Conservation (phyloP, 2,329 filamentous ascomycete species). For the Myriosclerotinia curreyana region DNA sequence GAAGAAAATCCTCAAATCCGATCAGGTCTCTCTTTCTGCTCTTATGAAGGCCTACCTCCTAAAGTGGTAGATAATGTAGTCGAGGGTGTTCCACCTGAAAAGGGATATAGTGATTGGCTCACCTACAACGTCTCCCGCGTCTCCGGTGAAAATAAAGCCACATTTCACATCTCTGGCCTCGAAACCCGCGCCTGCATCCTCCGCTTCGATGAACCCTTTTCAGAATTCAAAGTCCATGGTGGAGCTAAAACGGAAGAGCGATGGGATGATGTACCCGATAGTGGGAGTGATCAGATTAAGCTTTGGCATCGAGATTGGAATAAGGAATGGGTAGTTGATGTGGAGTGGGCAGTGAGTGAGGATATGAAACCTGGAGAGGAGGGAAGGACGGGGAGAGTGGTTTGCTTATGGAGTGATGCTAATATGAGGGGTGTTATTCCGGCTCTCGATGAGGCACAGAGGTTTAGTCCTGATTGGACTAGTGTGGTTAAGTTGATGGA, state of each 20-base stretch:
- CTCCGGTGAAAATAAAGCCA: conserved; percentile 50
- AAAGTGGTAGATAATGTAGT: conserved; percentile 53
- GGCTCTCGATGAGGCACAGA: conserved; percentile 74
- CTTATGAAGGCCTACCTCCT: conserved; percentile 67
- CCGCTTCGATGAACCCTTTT: conserved; percentile 65
- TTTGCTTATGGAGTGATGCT: conserved; percentile 85
- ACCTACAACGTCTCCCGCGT: conserved; percentile 57
- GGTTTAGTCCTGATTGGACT: conserved; percentile 77
- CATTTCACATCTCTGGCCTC: conserved; percentile 63
- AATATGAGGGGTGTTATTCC: conserved; percentile 72
- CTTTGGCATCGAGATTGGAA: conserved; percentile 83
- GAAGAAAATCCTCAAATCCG: conserved; percentile 42
- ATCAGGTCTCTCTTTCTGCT: conserved; percentile 61
- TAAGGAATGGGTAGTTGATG: conserved; percentile 67
- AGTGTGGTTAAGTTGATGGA: conserved; percentile 71
- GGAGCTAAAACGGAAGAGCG: conserved; percentile 58
- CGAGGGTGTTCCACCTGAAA: conserved; percentile 44
- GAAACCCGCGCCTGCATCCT: conserved; percentile 80
- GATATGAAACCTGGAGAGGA: conserved; percentile 39
- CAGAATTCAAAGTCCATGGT: conserved; percentile 60
- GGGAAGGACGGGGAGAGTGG: conserved; percentile 60
- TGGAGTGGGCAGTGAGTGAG: conserved; percentile 54
- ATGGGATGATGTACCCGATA: conserved; percentile 57
- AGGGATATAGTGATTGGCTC: conserved; percentile 58
- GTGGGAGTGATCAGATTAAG: conserved; percentile 65